phyloP scores from a whole-genome alignment of 192 early-diverging fungal species.

The Entomortierella lignicola region DNA sequence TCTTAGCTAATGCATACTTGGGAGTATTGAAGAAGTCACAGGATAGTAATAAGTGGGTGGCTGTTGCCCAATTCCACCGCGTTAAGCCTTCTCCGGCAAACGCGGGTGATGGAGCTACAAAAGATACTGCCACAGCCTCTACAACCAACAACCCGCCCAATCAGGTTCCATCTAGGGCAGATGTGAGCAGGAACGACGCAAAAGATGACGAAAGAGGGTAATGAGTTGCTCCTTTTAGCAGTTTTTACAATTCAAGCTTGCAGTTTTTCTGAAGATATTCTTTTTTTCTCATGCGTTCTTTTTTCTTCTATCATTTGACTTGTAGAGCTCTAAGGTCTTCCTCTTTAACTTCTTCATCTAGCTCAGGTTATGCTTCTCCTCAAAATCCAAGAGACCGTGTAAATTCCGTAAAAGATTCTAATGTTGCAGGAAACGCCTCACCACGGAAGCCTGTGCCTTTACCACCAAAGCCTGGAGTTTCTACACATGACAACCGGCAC shows the following conservation, averaged over 20 bases:
- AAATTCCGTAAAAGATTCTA: constrained; percentile 15
- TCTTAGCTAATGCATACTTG: constrained; percentile 69
- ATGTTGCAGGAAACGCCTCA: constrained; percentile 23
- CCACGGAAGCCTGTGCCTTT: constrained; percentile 35
- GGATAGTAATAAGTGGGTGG: constrained; percentile 26
- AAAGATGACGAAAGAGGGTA: constrained; percentile 27
- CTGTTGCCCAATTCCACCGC: constrained; percentile 30
- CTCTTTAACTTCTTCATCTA: neutral
- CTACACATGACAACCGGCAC: constrained; percentile 12
- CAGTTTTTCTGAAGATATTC: no score
- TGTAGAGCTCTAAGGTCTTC: neutral
- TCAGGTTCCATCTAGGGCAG: neutral
- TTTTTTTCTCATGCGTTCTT: neutral
- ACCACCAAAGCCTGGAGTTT: constrained; percentile 36
- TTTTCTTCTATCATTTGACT: neutral
- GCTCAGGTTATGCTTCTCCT: neutral
- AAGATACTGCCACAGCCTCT: neutral
- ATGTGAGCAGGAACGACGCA: neutral
- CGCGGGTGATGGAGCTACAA: neutral
- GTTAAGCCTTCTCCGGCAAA: neutral
- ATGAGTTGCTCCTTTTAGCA: neutral
- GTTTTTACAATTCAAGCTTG: neutral
- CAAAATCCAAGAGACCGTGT: constrained; percentile 9
- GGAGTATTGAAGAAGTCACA: constrained; percentile 50
- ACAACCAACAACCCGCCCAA: neutral